These are phyloP conservation scores for Leishmania amazonensis DNA, from an alignment of 208 protist genomes.

Conservation along the genomic window DNA sequence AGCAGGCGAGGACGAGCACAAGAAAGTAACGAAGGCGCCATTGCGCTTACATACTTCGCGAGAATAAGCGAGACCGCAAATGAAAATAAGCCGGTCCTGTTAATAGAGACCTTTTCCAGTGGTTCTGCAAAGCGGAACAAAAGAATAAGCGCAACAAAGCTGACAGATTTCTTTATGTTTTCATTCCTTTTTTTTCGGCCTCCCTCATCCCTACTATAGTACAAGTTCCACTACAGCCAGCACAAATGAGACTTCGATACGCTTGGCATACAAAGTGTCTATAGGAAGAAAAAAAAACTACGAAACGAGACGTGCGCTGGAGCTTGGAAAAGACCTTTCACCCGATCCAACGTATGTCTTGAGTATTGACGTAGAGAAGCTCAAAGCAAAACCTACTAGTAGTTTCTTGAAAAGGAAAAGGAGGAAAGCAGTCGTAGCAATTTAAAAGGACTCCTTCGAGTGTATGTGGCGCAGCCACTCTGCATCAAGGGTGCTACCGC, in stretches of 20 bases:
- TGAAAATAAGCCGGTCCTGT: neutral
- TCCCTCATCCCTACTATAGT: neutral
- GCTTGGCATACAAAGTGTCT: neutral
- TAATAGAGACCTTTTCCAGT: neutral
- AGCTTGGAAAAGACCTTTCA: neutral
- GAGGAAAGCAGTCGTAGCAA: neutral
- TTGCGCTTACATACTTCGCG: neutral
- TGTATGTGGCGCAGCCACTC: constrained; percentile 91
- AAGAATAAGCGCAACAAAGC: neutral
- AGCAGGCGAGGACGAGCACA: neutral
- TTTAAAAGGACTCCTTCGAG: constrained; percentile 85
- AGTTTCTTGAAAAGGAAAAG: too few species aligned
- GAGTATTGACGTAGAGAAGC: neutral
- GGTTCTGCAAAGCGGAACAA: neutral
- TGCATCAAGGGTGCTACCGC: constrained; percentile 75
- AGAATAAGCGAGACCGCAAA: neutral
- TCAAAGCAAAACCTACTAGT: neutral
- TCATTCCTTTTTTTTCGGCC: neutral
- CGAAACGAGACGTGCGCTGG: neutral
- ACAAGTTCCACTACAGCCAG: neutral
- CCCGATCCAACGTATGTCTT: too few species aligned
- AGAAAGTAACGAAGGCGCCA: neutral
- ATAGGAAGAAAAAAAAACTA: constrained; percentile 19
- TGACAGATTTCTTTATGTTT: neutral
- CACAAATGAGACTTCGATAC: neutral